Percentiles rank a stretch among this genome's conserved stretches.
Conservation (phyloP, 805 yeast species). For the Cyberlindnera subsufficiens region DNA sequence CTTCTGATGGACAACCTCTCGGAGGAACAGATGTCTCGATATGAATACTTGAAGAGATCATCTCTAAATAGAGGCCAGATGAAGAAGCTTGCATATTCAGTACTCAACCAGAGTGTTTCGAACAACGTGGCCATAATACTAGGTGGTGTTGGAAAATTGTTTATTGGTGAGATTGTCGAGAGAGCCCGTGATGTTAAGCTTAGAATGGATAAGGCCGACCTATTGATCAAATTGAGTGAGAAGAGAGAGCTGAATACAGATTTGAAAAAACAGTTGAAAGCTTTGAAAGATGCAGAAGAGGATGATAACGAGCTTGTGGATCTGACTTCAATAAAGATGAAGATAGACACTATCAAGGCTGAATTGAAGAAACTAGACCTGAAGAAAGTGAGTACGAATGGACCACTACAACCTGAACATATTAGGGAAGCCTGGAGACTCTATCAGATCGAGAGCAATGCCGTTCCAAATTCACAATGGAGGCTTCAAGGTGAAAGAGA, state of each 20-base stretch:
- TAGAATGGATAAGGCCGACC: slow-evolving; percentile 38
- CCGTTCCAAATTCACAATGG: slow-evolving; percentile 61
- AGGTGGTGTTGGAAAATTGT: slow-evolving; percentile 83
- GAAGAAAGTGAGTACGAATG: slow-evolving; percentile 31
- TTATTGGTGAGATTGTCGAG: slow-evolving; percentile 86
- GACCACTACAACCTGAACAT: slow-evolving; percentile 78
- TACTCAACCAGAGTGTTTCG: slow-evolving; percentile 74
- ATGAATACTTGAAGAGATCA: slow-evolving; percentile 81
- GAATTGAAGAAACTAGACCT: slow-evolving; percentile 23
- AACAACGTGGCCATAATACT: slow-evolving; percentile 74
- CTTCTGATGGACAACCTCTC: slow-evolving; percentile 68
- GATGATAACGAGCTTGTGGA: neutral
- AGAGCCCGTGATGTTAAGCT: slow-evolving; percentile 69
- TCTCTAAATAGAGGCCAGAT: slow-evolving; percentile 68
- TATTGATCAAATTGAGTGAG: slow-evolving; percentile 29
- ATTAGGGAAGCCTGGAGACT: slow-evolving; percentile 85
- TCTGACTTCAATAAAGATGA: slow-evolving; percentile 8
- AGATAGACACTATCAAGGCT: slow-evolving; percentile 17
- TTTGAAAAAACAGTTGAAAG: slow-evolving; percentile 31
- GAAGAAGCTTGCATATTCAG: slow-evolving; percentile 72
- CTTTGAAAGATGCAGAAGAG: slow-evolving; percentile 18
- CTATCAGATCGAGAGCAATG: slow-evolving; percentile 60
- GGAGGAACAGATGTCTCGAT: slow-evolving; percentile 78
- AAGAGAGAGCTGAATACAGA: slow-evolving; percentile 33
- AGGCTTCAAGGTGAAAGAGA: slow-evolving; percentile 66